These are phyloP conservation scores for Penstemon newberryi DNA, from an alignment of 257 asterid genomes.

Conservation along the genomic window DNA sequence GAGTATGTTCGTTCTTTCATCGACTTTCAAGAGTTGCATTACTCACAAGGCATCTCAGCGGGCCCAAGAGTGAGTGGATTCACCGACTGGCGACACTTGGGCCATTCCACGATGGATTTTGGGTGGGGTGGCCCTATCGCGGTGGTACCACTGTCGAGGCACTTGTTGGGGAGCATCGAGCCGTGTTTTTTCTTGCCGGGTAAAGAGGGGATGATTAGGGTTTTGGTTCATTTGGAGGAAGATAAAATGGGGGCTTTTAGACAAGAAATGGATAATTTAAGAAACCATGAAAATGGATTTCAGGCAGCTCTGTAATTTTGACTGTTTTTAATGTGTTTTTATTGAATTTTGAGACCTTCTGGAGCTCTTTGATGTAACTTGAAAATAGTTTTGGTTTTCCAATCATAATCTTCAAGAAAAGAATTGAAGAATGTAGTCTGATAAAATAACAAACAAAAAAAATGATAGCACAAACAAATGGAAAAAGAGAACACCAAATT, in stretches of 20 bases:
- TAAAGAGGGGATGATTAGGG: conserved; percentile 45
- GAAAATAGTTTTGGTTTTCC: no score
- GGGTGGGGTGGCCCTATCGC: conserved; percentile 87
- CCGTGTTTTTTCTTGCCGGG: conserved; percentile 80
- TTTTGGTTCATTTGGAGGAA: conserved; percentile 64
- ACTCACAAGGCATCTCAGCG: conserved; percentile 52
- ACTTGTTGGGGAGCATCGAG: conserved; percentile 66
- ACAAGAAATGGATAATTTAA: conserved; percentile 49
- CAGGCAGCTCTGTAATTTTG: conserved; percentile 20
- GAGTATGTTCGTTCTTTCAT: conserved; percentile 63
- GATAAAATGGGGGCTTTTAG: conserved; percentile 43
- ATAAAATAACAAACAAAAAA: background rate
- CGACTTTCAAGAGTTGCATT: conserved; percentile 75
- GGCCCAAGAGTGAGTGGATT: conserved; percentile 74
- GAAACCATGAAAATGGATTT: conserved; percentile 21
- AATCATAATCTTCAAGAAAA: background rate
- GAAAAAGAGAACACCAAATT: background rate
- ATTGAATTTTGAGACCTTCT: no score
- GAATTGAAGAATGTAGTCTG: background rate
- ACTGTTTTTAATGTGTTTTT: no score
- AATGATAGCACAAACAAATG: background rate
- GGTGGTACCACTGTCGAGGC: conserved; percentile 64
- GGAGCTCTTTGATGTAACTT: no score
- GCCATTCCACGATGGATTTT: conserved; percentile 83
- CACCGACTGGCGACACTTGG: conserved; percentile 92